Evolutionary conservation across 805 yeast species (phyloP), one percentile per base, ranked within the genome.

Genomic region (Candida stauntonica): DNA sequence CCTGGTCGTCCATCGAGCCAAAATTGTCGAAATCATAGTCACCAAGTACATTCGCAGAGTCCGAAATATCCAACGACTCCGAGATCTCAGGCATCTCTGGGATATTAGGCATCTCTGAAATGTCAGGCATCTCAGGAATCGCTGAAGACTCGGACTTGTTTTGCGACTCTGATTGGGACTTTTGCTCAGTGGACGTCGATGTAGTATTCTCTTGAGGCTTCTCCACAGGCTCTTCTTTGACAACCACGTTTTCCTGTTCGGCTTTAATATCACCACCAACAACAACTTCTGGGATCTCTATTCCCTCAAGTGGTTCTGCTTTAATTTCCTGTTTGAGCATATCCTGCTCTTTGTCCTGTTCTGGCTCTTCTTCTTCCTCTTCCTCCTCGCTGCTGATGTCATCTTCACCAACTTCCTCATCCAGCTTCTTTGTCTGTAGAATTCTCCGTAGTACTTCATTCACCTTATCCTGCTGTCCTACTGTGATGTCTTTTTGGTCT

Each of bases 11-110:
- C 30, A 43, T 41, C 17, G 38, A 27, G 7, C 48, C 47, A 33
- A 44, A 40, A 36, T 39, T 45, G 15, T 38, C 48, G 30, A 46
- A 44, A 32, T 42, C 48, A 31, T 45, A 38, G 21, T 44, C 51
- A 5, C 48, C 47, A n/a, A 47, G 35, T 13, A 33, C 40, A 21
- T 39, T 26, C 7, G 43, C 34, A 5, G 47, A 13, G 17, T 44
- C 48, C 29, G 20, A 16, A 8, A 41, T 36, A 16, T 42, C 50
- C 17, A 40, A 38, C 3, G 38, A 17, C 17, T 38, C 40, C 8
- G 31, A 26, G 14, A 28, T 20, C 18, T 28, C 30, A 5, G 30
- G 30, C 9, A 28, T 28, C 30, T 28, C 30, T n/a, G 14, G 11
- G 9, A 14, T 31, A 14, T 29, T 32, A 24, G 24, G 5, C 8